These are phyloP conservation scores for Viridothelium virens DNA, from an alignment of 495 filamentous ascomycete genomes.

Conservation along the genomic window DNA sequence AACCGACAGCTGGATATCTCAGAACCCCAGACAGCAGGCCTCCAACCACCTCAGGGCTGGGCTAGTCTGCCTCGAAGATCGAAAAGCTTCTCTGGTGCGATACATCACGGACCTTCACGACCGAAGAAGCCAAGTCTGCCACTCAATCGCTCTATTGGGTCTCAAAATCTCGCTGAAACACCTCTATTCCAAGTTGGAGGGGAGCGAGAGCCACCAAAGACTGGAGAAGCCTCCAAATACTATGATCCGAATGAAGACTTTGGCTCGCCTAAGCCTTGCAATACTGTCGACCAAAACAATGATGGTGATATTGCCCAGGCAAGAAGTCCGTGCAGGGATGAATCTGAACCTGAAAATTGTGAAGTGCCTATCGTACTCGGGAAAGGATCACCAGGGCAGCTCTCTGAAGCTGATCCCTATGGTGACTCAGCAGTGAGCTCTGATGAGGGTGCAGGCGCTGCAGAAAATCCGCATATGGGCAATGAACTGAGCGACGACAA, in stretches of 20 bases:
- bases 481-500: not conserved
- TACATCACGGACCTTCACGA: not conserved
- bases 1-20: not conserved
- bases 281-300: not conserved
- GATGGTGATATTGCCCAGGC: not conserved
- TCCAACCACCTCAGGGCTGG: not conserved
- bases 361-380: slow-evolving; percentile 5
- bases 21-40: not conserved
- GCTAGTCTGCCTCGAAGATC: not conserved
- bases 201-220: not conserved
- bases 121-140: not conserved
- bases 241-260: slow-evolving; percentile 5
- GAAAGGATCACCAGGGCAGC: not conserved
- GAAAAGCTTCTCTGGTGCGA: slow-evolving; percentile 8
- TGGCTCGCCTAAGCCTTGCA: not conserved
- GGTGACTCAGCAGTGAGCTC: not conserved
- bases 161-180: not conserved
- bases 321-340: not conserved
- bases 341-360: not conserved
- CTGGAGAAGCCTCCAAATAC: slow-evolving; percentile 4
- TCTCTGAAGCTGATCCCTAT: not conserved
- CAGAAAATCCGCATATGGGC: not conserved
- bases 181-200: not conserved
- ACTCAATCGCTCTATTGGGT: not conserved
- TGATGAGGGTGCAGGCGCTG: not conserved